A percentile compares a stretch with the other conserved stretches of the same genome.
phyloP scores from a whole-genome alignment of 768 basidiomycete genomes.

The Sarcodon aspratus region DNA sequence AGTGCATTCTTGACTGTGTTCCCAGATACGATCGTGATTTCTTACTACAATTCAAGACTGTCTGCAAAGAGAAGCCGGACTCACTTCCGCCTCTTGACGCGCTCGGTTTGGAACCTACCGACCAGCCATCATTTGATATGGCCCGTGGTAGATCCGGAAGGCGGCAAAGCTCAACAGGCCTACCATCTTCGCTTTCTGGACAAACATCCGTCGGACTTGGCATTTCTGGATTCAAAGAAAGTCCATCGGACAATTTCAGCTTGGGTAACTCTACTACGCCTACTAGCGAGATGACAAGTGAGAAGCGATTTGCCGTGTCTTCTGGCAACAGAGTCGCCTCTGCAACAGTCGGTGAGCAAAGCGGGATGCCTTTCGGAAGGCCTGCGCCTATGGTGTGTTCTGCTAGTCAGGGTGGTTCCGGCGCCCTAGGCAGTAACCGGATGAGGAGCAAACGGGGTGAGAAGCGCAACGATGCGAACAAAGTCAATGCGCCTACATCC shows the following conservation, averaged over 20 bases:
- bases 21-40: constrained; percentile 92
- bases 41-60: constrained; percentile 88
- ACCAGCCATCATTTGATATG: constrained; percentile 38
- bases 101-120: constrained; percentile 79
- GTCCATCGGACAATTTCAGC: constrained; percentile 19
- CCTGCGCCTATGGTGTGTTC: constrained; percentile 51
- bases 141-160: constrained; percentile 57
- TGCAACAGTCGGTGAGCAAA: constrained; percentile 36
- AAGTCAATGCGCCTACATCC: constrained; percentile 22
- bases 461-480: constrained; percentile 51
- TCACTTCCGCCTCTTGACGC: constrained; percentile 80
- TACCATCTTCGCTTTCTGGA: constrained; percentile 27
- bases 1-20: constrained; percentile 1
- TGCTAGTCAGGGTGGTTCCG: constrained; percentile 35
- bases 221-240: constrained; percentile 24
- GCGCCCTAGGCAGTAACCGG: constrained; percentile 41
- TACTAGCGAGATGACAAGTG: constrained; percentile 55
- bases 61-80: constrained; percentile 95
- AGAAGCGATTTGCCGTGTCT: constrained; percentile 51
- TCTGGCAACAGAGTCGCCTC: constrained; percentile 41
- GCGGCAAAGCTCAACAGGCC: constrained; percentile 31
- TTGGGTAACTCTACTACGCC: constrained; percentile 63
- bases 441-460: constrained; percentile 80
- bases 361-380: constrained; percentile 37
- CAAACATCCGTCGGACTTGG: constrained; percentile 41